Percentiles rank a stretch among this genome's conserved stretches.
Evolutionary conservation across 176 grass and related monocot genomes (phyloP).

Genomic region (Juncus inflexus): DNA sequence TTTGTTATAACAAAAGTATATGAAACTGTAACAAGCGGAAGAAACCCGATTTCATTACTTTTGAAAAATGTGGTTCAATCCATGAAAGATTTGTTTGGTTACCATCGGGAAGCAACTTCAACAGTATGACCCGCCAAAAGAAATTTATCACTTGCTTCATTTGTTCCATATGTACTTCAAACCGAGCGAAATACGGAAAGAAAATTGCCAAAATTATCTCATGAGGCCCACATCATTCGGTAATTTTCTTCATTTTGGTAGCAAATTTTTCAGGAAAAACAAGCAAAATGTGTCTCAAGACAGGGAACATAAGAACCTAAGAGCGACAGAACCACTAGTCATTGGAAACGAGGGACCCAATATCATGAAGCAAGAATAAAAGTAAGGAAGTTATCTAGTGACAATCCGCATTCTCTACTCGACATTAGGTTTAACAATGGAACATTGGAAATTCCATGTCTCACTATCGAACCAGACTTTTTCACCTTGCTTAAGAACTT

Average conservation of each 20-base stretch:
- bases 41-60: not conserved
- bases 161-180: constrained; percentile 19
- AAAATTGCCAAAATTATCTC: not conserved
- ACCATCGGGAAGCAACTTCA: not conserved
- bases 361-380: constrained; percentile 23
- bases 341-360: constrained; percentile 21
- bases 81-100: not conserved
- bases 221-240: not conserved
- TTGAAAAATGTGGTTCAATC: not conserved
- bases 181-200: not conserved
- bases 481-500: constrained; percentile 7
- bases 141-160: constrained; percentile 31
- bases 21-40: not conserved
- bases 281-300: not conserved
- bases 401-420: constrained; percentile 10
- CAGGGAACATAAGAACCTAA: rapidly evolving
- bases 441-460: constrained; percentile 17
- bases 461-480: constrained; percentile 10
- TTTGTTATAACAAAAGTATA: constrained; percentile 12
- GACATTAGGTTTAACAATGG: not conserved
- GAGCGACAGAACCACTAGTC: not conserved
- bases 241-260: not conserved
- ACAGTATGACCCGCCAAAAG: not conserved
- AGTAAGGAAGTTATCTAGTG: not conserved
- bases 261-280: not conserved